Conservation (phyloP, 2,329 filamentous ascomycete species). For the Coniella lustricola region DNA sequence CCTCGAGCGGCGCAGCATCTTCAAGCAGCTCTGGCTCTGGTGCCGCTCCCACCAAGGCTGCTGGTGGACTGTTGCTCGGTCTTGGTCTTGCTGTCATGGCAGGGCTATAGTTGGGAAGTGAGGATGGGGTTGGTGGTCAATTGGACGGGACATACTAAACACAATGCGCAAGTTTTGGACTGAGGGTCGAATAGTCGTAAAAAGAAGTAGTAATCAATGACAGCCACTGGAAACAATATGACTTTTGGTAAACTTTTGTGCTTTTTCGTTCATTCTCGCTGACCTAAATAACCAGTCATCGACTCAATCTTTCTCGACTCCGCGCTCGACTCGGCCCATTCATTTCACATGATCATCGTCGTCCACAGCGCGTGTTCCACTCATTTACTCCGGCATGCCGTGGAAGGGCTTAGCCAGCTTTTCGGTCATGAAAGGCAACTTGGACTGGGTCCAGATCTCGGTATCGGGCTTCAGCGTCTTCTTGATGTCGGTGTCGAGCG, state of each 20-base stretch:
- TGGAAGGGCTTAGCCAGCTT: slow-evolving; percentile 54
- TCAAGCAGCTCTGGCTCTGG: not conserved
- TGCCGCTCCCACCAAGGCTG: not conserved
- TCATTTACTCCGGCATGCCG: slow-evolving; percentile 53
- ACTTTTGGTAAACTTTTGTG: not conserved
- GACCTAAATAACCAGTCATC: not conserved
- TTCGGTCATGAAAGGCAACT: slow-evolving; percentile 65
- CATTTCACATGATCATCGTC: too few species aligned
- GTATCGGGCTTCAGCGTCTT: slow-evolving; percentile 61
- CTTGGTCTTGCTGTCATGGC: not conserved
- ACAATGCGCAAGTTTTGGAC: too few species aligned
- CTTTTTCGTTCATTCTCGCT: too few species aligned
- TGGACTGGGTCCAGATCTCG: slow-evolving; percentile 63
- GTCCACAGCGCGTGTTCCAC: too few species aligned
- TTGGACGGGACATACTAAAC: too few species aligned
- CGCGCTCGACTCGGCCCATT: not conserved
- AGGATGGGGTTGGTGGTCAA: not conserved
- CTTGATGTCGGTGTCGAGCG: slow-evolving; percentile 57
- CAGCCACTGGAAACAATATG: not conserved
- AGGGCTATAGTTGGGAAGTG: not conserved
- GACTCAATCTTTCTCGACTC: not conserved
- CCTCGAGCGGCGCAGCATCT: not conserved
- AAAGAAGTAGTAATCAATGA: slow-evolving; percentile 1
- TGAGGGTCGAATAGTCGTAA: too few species aligned
- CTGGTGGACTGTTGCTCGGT: not conserved